Evolutionary conservation across 148 eudicot species (phyloP), one percentile per base, ranked within the genome.

Genomic region (Agrostemma githago): DNA sequence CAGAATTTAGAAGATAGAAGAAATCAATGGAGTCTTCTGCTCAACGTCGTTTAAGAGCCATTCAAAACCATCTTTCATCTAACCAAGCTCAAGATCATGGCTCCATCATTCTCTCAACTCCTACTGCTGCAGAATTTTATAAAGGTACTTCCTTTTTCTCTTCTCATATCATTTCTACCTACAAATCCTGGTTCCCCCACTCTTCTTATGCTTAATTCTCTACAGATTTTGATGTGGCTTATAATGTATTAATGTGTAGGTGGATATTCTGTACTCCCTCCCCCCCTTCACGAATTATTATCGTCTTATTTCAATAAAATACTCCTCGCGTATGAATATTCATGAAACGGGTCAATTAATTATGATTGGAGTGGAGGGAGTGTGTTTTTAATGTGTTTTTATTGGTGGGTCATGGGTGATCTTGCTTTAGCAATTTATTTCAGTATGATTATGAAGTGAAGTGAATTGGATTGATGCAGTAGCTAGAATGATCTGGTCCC

Each of bases 41-140:
- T 61, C 69, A 85, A 34, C 84, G 92, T 46, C 88, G 98, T 15
- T 79, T 91, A 75, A 76, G 71, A 70, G 85, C 86, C 37, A 89
- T 93, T 76, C 89, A 77, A 76, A 77, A 73, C 56, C 98, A 93
- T 76, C 74, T 93, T 40, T 42, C 81, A 16, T 77, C 87, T 26
- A 68, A 48, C 61, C 15, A 73, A 63, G 82, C 67, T 40, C 71
- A 79, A 26, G 86, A 85, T 46, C 41, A 70, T 3, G 4, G 16
- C 68, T 80, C 62, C 15, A 78, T 54, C 75, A 40, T 93, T 54
- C 69, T 68, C 41, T 38, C 69, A 6, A 89, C 81, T 72, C 78
- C 73, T 40, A 93, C 98, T 21, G 85, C 97, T 58, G 89, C 88
- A 51, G 94, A 89, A 72, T 93, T 75, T 66, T 75, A 70, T 26